Percentiles rank a stretch among this genome's conserved stretches.
These are phyloP conservation scores for Stromatinia cepivora DNA, from an alignment of 2,329 filamentous ascomycete genomes.

Conservation along the genomic window DNA sequence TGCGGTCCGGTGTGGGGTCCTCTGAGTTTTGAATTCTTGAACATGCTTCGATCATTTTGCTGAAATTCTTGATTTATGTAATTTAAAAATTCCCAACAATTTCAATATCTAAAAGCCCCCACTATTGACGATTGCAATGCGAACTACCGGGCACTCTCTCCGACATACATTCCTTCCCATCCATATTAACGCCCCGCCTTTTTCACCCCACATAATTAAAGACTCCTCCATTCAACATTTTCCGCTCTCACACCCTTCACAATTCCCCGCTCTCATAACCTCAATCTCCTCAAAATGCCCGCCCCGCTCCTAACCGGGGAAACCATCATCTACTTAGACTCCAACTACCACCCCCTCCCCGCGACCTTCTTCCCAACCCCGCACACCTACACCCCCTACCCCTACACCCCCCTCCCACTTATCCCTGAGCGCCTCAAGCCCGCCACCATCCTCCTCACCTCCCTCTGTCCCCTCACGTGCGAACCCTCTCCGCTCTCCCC, in stretches of 20 bases:
- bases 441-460: constrained; percentile 13
- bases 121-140: too few species aligned
- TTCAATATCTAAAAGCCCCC: too few species aligned
- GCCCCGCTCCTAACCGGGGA: background rate
- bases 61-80: too few species aligned
- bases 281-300: background rate
- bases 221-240: background rate
- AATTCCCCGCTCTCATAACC: too few species aligned
- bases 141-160: too few species aligned
- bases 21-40: too few species aligned
- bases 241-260: background rate
- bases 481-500: background rate
- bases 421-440: background rate
- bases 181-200: background rate
- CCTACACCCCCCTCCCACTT: background rate
- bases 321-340: constrained; percentile 10
- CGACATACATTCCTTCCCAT: too few species aligned
- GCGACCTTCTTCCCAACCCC: background rate
- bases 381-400: background rate
- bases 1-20: too few species aligned
- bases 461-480: background rate
- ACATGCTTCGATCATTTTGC: too few species aligned
- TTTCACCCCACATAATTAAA: background rate
- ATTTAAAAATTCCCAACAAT: too few species aligned
- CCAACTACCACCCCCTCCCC: constrained; percentile 7